A percentile compares a stretch with the other conserved stretches of the same genome.
phyloP scores from a whole-genome alignment of 169 alveolate species.

The Blepharisma undulans region DNA sequence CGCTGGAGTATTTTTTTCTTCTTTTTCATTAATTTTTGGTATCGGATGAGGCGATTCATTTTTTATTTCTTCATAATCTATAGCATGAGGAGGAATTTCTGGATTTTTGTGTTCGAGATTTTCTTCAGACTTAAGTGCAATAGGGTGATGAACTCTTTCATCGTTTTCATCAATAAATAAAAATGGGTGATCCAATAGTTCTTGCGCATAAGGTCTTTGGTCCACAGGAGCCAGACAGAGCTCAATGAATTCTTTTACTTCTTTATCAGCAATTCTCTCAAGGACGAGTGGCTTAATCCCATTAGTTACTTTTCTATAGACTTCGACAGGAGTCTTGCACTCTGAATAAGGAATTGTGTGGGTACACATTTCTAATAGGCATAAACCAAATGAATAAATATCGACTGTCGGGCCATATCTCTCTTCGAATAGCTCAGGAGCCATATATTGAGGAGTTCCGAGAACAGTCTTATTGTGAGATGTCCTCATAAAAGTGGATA shows the following conservation, averaged over 20 bases:
- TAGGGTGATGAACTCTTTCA: constrained; percentile 20
- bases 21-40: background rate
- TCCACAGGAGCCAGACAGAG: constrained; percentile 37
- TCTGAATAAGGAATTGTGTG: constrained; percentile 85
- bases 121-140: background rate
- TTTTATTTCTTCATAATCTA: background rate
- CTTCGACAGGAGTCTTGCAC: constrained; percentile 81
- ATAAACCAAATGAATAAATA: constrained; percentile 93
- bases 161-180: constrained; percentile 31
- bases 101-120: background rate
- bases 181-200: constrained; percentile 1
- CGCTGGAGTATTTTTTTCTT: background rate
- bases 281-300: constrained; percentile 41
- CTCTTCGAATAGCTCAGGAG: constrained; percentile 92
- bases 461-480: constrained; percentile 62
- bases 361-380: constrained; percentile 87
- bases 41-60: background rate
- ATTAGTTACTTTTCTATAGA: constrained; percentile 78
- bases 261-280: constrained; percentile 24
- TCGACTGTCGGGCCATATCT: constrained; percentile 90
- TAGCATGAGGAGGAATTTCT: background rate
- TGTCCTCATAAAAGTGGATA: constrained; percentile 25
- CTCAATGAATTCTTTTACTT: constrained; percentile 43
- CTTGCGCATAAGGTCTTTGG: constrained; percentile 32
- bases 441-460: constrained; percentile 93